Percentiles rank a stretch among this genome's conserved stretches.
Evolutionary conservation across 768 basidiomycete species (phyloP).

Genomic region (Lenzites betulinus): DNA sequence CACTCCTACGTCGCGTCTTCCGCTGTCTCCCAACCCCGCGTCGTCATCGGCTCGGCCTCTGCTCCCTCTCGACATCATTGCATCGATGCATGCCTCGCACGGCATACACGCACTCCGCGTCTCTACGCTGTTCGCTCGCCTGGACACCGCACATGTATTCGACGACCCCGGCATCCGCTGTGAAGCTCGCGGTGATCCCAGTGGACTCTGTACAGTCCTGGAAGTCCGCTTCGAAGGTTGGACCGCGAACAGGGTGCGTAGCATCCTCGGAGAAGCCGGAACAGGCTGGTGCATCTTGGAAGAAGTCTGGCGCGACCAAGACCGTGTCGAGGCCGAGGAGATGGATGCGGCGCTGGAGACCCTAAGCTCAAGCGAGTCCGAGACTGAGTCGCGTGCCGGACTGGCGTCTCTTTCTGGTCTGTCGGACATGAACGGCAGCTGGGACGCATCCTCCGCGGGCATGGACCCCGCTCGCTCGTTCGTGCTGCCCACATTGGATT

Average conservation of each 20-base stretch:
- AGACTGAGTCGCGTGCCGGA: slow-evolving; percentile 7
- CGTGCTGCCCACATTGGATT: slow-evolving; percentile 75
- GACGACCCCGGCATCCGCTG: slow-evolving; percentile 53
- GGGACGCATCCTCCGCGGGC: slow-evolving; percentile 12
- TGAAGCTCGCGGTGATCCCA: slow-evolving; percentile 58
- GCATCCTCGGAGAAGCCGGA: slow-evolving; percentile 70
- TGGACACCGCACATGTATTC: slow-evolving; percentile 75
- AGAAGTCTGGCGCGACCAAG: slow-evolving; percentile 42
- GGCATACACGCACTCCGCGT: slow-evolving; percentile 63
- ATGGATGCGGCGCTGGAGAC: slow-evolving; percentile 34
- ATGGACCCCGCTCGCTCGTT: slow-evolving; percentile 68
- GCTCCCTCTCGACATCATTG: slow-evolving; percentile 57
- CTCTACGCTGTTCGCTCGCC: slow-evolving; percentile 64
- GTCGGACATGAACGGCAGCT: slow-evolving; percentile 10
- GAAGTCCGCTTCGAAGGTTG: slow-evolving; percentile 76
- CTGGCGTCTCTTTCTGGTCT: slow-evolving; percentile 1
- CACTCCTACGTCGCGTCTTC: slow-evolving; percentile 66
- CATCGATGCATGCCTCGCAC: slow-evolving; percentile 53
- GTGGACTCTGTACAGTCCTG: slow-evolving; percentile 65
- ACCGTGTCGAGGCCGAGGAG: slow-evolving; percentile 21
- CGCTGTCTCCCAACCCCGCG: slow-evolving; percentile 44
- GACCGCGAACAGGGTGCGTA: slow-evolving; percentile 62
- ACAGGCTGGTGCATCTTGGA: slow-evolving; percentile 77
- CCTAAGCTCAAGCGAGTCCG: slow-evolving; percentile 25
- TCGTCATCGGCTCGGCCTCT: slow-evolving; percentile 36